Conservation (phyloP, 148 eudicot genomes). For the Cornus kousa region DNA sequence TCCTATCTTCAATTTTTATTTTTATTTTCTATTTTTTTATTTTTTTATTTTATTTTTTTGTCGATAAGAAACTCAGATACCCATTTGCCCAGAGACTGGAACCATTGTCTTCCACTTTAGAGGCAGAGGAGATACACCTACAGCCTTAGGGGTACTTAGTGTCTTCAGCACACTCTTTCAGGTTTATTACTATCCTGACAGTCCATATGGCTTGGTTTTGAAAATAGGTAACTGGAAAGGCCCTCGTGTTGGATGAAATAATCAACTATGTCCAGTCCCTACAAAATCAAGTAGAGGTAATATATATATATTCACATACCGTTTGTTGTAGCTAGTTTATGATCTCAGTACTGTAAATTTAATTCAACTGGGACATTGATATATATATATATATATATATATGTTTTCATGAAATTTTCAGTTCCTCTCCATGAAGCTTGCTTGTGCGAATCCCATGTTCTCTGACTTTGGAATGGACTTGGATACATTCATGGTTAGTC, state of each 20-base stretch:
- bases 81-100: too few species aligned
- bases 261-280: constrained; percentile 80
- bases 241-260: constrained; percentile 90
- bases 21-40: too few species aligned
- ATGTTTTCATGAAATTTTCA: constrained; percentile 25
- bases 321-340: background rate
- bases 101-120: too few species aligned
- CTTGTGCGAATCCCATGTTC: constrained; percentile 64
- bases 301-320: background rate
- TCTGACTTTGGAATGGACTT: constrained; percentile 70
- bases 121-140: too few species aligned
- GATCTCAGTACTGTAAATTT: background rate
- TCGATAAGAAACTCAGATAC: too few species aligned
- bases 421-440: constrained; percentile 85
- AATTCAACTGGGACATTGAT: background rate
- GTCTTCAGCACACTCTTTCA: background rate
- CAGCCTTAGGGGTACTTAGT: too few species aligned
- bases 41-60: constrained; percentile 10
- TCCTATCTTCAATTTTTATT: background rate
- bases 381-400: too few species aligned
- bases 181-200: constrained; percentile 7
- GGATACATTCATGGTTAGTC: constrained; percentile 33
- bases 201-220: constrained; percentile 28
- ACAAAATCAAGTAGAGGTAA: constrained; percentile 80
- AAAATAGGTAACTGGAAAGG: constrained; percentile 84